Conservation (phyloP, 768 basidiomycete species). For the Boletus fagicola region DNA sequence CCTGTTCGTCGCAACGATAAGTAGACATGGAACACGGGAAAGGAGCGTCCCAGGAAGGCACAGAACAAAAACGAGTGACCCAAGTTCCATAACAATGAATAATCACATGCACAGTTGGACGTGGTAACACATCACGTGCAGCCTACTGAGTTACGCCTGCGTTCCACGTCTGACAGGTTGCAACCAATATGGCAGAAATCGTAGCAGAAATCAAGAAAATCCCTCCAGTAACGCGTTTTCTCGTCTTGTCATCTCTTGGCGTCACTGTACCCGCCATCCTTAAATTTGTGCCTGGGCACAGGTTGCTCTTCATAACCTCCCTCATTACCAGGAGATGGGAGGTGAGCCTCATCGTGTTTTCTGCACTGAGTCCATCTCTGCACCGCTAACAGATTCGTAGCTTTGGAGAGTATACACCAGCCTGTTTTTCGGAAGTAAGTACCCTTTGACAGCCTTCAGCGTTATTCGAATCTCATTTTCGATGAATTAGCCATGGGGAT, state of each 20-base stretch:
- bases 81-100: not conserved
- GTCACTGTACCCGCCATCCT: constrained; percentile 59
- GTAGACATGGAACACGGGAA: constrained; percentile 11
- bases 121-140: constrained; percentile 16
- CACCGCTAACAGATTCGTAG: constrained; percentile 35
- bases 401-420: constrained; percentile 72
- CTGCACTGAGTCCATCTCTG: not conserved
- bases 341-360: constrained; percentile 36
- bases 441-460: not conserved
- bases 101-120: not conserved
- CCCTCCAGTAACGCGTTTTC: constrained; percentile 76
- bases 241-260: constrained; percentile 57
- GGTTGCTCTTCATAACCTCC: constrained; percentile 50
- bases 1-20: not conserved
- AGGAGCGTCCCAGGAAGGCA: not conserved
- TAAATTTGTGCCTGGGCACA: constrained; percentile 51
- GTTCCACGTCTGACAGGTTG: not conserved
- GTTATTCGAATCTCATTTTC: not conserved
- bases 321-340: constrained; percentile 49
- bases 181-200: constrained; percentile 44
- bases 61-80: not conserved
- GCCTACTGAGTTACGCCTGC: not conserved
- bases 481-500: constrained; percentile 28
- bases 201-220: constrained; percentile 72
- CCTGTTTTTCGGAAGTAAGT: constrained; percentile 68